Base-by-base conservation (phyloP, 257 asterid genomes). In the Hygrophila difformis region DNA sequence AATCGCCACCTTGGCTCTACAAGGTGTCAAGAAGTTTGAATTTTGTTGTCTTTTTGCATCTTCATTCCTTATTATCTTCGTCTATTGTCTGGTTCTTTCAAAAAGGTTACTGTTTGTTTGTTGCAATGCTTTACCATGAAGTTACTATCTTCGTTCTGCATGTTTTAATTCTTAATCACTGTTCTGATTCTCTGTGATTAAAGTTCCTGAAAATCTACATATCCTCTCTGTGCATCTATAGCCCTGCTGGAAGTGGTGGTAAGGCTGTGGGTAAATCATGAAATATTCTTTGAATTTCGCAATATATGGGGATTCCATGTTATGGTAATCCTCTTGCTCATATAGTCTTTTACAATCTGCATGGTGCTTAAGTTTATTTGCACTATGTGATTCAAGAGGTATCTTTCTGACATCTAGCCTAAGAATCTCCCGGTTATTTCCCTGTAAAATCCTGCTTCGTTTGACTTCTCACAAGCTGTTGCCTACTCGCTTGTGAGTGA, bases 1-100 rank as follows among this genome's bases (percentile, higher is more conserved):
- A 88, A 60, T 84, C 95, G 64, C 97, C 97, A 12, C 80, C 72
- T 35, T 84, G 97, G 97, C 73, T 88, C 20, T 84, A 84, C 70
- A 88, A 88, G 95, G 97, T 88, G n/a, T n/a, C n/a, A n/a, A n/a
- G n/a, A n/a, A n/a, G n/a, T n/a, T n/a, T n/a, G n/a, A n/a, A n/a
- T n/a, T 33, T 5, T 33, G 37, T 5, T 33, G 2, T 33, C 6
- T 10, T 9, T 33, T 33, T 2, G 12, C 6, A 4, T 5, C 12
- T 33, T 33, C 37, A n/a, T 33, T 9, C 37, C 37, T 5, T 33
- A 1, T 34, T 22, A 15, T 15, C 22, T 28, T 50, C 10, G 31
- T 47, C 34, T 39, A 4, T 16, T 22, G 42, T 44, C 53, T 31
- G 54, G 35, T 5, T 5, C 44, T 12, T 37, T n/a, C n/a, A n/a